These are phyloP conservation scores for Neonectria faginata DNA, from an alignment of 2,329 filamentous ascomycete species.

Conservation along the genomic window DNA sequence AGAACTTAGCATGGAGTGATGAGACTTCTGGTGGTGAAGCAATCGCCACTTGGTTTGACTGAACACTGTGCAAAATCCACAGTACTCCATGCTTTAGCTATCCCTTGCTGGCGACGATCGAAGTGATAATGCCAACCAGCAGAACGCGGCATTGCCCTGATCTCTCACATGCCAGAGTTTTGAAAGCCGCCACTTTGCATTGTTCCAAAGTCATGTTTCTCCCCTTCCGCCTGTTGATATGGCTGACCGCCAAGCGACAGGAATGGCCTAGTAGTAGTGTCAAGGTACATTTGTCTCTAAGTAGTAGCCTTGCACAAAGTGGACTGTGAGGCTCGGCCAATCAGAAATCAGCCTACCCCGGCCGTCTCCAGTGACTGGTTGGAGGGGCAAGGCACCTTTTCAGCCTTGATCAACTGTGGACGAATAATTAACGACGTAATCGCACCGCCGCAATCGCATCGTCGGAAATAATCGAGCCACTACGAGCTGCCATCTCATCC, in stretches of 20 bases:
- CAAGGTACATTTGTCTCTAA: slow-evolving; percentile 1
- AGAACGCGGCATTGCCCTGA: not conserved
- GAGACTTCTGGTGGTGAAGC: not conserved
- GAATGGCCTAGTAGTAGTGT: not conserved
- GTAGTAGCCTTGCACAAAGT: slow-evolving; percentile 22
- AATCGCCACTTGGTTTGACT: not conserved
- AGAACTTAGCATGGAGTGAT: not conserved
- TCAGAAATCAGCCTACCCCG: not conserved
- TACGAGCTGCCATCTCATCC: slow-evolving; percentile 2
- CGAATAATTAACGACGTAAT: slow-evolving; percentile 22
- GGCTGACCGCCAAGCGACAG: slow-evolving; percentile 17
- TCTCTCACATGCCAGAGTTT: not conserved
- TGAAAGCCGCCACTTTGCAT: not conserved
- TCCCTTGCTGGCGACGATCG: not conserved
- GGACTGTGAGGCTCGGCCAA: slow-evolving; percentile 1
- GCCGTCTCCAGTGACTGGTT: not conserved
- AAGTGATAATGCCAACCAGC: not conserved
- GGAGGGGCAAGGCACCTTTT: slow-evolving; percentile 35
- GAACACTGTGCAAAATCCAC: not conserved
- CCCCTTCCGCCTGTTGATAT: not conserved
- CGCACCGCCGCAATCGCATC: slow-evolving; percentile 40
- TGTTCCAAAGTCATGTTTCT: not conserved
- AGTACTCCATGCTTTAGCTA: not conserved
- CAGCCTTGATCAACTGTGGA: slow-evolving; percentile 39
- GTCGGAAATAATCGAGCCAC: slow-evolving; percentile 6